A percentile compares a stretch with the other conserved stretches of the same genome.
Conservation (phyloP, 345 rosid species). For the Balakata baccata region DNA sequence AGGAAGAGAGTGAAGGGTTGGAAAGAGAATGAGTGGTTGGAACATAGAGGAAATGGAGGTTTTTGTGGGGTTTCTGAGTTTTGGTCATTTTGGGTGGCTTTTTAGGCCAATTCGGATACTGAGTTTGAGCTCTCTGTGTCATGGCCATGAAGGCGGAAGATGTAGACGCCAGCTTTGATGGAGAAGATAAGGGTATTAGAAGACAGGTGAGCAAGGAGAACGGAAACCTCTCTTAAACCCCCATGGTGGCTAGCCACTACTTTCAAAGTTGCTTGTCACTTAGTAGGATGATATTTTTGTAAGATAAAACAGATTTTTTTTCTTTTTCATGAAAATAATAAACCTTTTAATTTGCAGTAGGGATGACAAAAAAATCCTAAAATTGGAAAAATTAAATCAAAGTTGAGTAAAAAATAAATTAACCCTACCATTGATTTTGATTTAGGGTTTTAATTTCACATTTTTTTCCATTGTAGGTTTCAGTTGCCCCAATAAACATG, state of each 20-base stretch:
- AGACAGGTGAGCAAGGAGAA: background rate
- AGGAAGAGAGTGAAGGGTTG: constrained; percentile 32
- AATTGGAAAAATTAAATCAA: too few relatives aligned
- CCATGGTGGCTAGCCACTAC: background rate
- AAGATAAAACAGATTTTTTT: background rate
- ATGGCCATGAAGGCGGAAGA: constrained; percentile 28
- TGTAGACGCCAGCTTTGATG: constrained; percentile 43
- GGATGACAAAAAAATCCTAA: too few relatives aligned
- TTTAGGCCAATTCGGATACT: constrained; percentile 34
- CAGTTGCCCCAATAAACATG: too few relatives aligned
- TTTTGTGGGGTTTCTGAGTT: constrained; percentile 34
- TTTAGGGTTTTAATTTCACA: too few relatives aligned
- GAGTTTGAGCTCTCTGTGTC: constrained; percentile 38
- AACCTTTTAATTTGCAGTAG: too few relatives aligned
- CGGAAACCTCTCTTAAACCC: constrained; percentile 53
- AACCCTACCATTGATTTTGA: too few relatives aligned
- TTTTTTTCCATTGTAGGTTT: too few relatives aligned
- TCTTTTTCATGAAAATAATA: too few relatives aligned
- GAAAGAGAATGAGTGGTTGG: constrained; percentile 19
- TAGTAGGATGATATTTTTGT: background rate
- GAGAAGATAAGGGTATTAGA: constrained; percentile 11
- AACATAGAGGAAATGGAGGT: constrained; percentile 34
- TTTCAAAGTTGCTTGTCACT: background rate
- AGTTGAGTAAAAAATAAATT: too few relatives aligned
- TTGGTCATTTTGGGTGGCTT: constrained; percentile 27